Base-by-base conservation (phyloP, 306 rosid species). In the Castanea crenata region DNA sequence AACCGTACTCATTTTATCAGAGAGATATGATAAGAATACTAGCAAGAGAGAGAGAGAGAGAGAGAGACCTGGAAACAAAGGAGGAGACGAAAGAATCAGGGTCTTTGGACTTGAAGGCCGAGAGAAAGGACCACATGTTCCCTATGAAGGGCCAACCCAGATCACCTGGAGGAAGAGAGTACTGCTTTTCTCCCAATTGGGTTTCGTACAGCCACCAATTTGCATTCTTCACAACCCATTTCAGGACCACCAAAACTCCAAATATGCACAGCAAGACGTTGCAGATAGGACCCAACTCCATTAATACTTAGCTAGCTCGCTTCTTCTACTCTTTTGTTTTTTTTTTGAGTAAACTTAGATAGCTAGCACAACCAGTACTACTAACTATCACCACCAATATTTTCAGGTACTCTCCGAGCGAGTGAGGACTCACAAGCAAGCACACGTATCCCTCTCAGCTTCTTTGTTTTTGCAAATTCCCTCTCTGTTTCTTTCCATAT, bases 91-190 rank as follows among this genome's bases (percentile, higher is more conserved):
- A 94, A 52, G 99, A 84, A 72, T 92, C 97, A 57, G 99, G 99
- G 19, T 89, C 78, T 18, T 27, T 18, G 55, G 97, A 89, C 87
- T 92, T 94, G 97, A 94, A 94, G 65, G 99, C 97, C 65, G 64
- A 32, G 55, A 92, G 97, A 81, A 94, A 94, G 85, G 97, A 81
- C 99, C 95, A 94, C 99, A 94, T 94, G 65, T 92, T 94, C 62
- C 99, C 99, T 44, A 94, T 84, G 91, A 91, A 86, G 73, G 97
- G 99, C 93, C 88, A 90, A 0, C 99, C 99, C 83, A 92, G 71
- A 79, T 94, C 93, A 34, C 99, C 99, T 0, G 99, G 99, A 8
- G 99, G 99, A 12, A 94, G 87, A 63, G 79, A 80, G 81, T 80
- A 84, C 79, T 82, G 88, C 80, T 69, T 85, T 10, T 55, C 86